phyloP scores from a whole-genome alignment of 208 protist genomes.

The Wallacemonas rigidus region DNA sequence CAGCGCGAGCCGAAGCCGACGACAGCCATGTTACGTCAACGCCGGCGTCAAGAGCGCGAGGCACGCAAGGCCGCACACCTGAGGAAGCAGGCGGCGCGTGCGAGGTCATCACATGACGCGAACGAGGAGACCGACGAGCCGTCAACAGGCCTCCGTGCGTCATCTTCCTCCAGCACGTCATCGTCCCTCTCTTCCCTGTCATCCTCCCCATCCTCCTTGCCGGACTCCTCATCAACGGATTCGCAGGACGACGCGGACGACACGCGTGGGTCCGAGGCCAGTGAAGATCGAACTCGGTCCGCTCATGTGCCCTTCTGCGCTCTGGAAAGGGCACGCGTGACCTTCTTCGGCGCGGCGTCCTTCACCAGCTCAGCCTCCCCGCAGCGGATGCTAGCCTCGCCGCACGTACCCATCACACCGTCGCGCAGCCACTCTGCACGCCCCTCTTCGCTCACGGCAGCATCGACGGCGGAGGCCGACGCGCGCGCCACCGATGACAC shows the following conservation, averaged over 20 bases:
- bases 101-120: neutral
- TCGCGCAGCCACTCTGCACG: conserved; percentile 15
- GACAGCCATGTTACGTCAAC: conserved; percentile 8
- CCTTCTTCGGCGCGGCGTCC: conserved; percentile 67
- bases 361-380: conserved; percentile 69
- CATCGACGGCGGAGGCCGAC: neutral
- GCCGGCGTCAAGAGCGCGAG: conserved; percentile 4
- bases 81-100: neutral
- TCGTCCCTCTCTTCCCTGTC: neutral
- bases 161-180: neutral
- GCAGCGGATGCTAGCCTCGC: conserved; percentile 50
- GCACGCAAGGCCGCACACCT: neutral
- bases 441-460: neutral
- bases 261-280: neutral
- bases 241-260: neutral
- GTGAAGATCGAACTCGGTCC: no score
- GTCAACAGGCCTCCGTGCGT: neutral
- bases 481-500: neutral
- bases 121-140: neutral
- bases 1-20: conserved; percentile 29
- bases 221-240: neutral
- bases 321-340: conserved; percentile 53
- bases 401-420: conserved; percentile 50
- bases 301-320: conserved; percentile 30
- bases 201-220: neutral